Base-by-base conservation (phyloP, 306 rosid genomes). In the Dalbergia oliveri region DNA sequence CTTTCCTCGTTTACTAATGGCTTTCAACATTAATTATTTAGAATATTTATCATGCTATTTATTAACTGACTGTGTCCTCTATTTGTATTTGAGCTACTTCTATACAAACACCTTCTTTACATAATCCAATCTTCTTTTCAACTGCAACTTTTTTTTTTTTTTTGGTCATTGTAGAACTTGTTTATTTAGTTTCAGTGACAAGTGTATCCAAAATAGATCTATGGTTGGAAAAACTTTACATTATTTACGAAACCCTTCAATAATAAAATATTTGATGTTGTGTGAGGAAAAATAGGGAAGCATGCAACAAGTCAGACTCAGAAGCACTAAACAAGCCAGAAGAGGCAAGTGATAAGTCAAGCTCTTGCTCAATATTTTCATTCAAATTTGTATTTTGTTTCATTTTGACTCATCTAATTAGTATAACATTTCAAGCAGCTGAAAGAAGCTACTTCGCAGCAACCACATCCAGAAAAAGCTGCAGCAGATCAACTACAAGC, bases 291-390 rank as follows among this genome's bases (percentile, higher is more conserved):
- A 44, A n/a, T 71, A 76, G 76, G 23, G 76, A 76, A 10, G 44
- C 39, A 5, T 69, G 54, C 44, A 13, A 47, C 15, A 47, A 11
- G 15, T 26, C 31, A 26, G 3, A 26, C 31, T 47, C 53, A 10
- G 4, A 37, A 37, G 41, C 6, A 37, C 1, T 54, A 18, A 41
- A 33, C 18, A 31, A 68, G 23, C 2, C 7, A 26, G 0, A 50
- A 2, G 8, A 72, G 77, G 76, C 67, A 83, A 78, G 83, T 56
- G 63, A 51, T 13, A 31, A 58, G 50, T 16, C 35, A 34, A 66
- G 39, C 18, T 65, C 14, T 15, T 26, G 2, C 31, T 2, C 31
- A 26, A n/a, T 39, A 7, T 21, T 34, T 41, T 15, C 71, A 67
- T 34, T 81, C 19, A 12, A 58, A 10, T 39, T 23, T 3, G 18